A percentile compares a stretch with the other conserved stretches of the same genome.
phyloP scores from a whole-genome alignment of 441 rosid species.

The Eutrema salsugineum region DNA sequence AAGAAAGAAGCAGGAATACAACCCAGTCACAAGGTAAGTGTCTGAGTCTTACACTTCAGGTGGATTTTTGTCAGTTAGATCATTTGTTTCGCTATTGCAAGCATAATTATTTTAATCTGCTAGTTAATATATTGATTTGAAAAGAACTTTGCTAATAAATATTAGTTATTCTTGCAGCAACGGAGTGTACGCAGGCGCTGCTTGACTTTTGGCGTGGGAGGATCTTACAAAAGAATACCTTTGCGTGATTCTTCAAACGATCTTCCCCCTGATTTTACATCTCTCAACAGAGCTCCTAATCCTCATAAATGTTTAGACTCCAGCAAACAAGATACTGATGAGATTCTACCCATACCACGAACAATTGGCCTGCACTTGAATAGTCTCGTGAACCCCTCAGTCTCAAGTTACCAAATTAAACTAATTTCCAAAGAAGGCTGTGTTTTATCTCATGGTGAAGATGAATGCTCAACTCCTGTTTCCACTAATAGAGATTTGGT shows the following conservation, averaged over 20 bases:
- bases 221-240: slow-evolving; percentile 22
- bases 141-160: neutral
- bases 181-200: slow-evolving; percentile 47
- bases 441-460: slow-evolving; percentile 20
- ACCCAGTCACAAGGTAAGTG: slow-evolving; percentile 38
- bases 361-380: slow-evolving; percentile 47
- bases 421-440: slow-evolving; percentile 9
- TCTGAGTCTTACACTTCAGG: neutral
- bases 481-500: slow-evolving; percentile 29
- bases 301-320: slow-evolving; percentile 12
- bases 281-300: slow-evolving; percentile 8
- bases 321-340: slow-evolving; percentile 13
- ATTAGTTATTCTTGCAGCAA: slow-evolving; percentile 36
- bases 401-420: slow-evolving; percentile 28
- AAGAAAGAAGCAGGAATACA: slow-evolving; percentile 32
- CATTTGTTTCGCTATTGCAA: too few species aligned
- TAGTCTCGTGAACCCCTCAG: slow-evolving; percentile 32
- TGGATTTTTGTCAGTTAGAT: too few species aligned
- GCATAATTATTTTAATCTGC: too few species aligned
- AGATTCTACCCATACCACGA: slow-evolving; percentile 22
- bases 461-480: slow-evolving; percentile 21
- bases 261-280: slow-evolving; percentile 10
- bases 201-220: slow-evolving; percentile 42
- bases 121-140: neutral
- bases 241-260: slow-evolving; percentile 25